Conservation (phyloP, 768 basidiomycete species). For the Psilocybe sp. region DNA sequence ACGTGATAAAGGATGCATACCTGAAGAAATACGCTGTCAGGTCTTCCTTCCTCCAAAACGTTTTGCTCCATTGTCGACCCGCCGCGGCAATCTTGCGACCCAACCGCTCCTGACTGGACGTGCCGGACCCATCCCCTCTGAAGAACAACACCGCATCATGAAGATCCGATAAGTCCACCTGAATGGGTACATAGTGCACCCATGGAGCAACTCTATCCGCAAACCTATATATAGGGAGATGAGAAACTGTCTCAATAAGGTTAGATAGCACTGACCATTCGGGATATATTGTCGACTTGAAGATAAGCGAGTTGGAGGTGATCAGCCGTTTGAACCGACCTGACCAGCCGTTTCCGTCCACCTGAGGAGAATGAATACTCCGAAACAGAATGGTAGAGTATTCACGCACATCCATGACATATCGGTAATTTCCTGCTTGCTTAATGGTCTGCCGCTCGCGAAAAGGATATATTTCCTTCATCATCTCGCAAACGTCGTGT, state of each 20-base stretch:
- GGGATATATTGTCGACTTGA: constrained; percentile 72
- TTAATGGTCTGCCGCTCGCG: constrained; percentile 36
- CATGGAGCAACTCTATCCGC: constrained; percentile 59
- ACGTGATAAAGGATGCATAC: constrained; percentile 23
- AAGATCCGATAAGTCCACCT: constrained; percentile 62
- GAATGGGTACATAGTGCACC: constrained; percentile 74
- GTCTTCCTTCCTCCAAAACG: constrained; percentile 61
- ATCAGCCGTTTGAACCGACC: constrained; percentile 67
- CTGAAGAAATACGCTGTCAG: constrained; percentile 57
- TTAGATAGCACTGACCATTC: constrained; percentile 50
- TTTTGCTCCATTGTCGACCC: constrained; percentile 55
- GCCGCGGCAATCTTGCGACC: constrained; percentile 44
- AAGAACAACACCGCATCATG: constrained; percentile 75
- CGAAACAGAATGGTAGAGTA: neutral
- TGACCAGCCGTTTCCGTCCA: constrained; percentile 70
- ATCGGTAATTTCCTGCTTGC: constrained; percentile 59
- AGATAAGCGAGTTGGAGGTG: constrained; percentile 57
- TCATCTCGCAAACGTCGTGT: constrained; percentile 34
- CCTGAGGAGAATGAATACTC: constrained; percentile 23
- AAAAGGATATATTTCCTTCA: constrained; percentile 51
- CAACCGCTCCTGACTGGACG: constrained; percentile 58
- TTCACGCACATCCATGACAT: constrained; percentile 52
- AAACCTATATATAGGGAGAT: constrained; percentile 36
- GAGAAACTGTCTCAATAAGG: neutral
- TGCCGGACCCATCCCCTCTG: constrained; percentile 56